Base-by-base conservation (phyloP, 164 flowering plant species). In the Buxus sempervirens region DNA sequence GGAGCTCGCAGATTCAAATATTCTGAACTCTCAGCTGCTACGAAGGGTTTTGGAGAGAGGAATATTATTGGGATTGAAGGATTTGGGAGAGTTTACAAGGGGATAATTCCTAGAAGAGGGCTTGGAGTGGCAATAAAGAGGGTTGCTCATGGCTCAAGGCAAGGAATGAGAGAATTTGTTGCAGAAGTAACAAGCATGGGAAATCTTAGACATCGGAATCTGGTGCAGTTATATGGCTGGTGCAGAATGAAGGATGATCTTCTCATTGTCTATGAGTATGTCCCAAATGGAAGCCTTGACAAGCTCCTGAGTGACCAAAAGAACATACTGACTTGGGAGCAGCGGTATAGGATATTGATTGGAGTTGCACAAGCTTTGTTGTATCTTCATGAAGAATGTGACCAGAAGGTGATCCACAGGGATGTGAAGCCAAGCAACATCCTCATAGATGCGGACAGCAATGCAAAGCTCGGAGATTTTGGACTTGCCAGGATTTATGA, bases 311-410 rank as follows among this genome's bases (percentile, higher is more conserved):
- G 72, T 58, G 58, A 1, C 72, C 25, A 67, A 0, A 73, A 63
- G 51, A 57, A 65, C 45, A 1, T 57, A 24, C 61, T 88, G 60
- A 70, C 49, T n/a, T 86, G 86, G 89, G 82, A 73, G 4, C 76
- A 75, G 14, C 76, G 89, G 55, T 64, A 70, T 64, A 73, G 72
- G 38, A 79, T 86, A 66, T 32, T 83, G 38, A 74, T 67, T 60
- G 93, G 87, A 60, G 69, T 85, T 2, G 83, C 85, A 0, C 56
- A 76, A 0, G 89, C 85, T 4, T 66, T 84, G 20, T 32, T 80
- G 60, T 86, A 85, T 60, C 81, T 88, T 20, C 88, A 86, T n/a
- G 86, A 88, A 69, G 89, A 85, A 62, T 85, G 88, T 70, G 83
- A 81, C 27, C 79, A 80, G 18, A 79, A 75, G 22, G 86, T 85